Evolutionary conservation across 169 alveolate species (phyloP).

Genomic region (Babesia caballi): DNA sequence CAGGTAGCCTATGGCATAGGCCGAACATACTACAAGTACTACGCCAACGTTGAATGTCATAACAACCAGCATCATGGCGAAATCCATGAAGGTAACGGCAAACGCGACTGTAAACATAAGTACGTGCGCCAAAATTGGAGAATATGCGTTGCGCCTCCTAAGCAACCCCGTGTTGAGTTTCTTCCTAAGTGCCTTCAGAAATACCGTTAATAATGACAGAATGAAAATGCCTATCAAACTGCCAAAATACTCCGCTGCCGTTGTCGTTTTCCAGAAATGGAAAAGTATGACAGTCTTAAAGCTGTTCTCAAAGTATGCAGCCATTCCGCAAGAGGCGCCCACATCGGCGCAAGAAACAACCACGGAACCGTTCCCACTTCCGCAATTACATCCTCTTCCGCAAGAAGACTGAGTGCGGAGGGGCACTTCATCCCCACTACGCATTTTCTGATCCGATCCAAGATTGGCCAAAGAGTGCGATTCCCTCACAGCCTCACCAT

Average conservation of each 20-base stretch:
- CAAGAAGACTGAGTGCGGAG: background rate
- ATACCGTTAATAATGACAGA: constrained; percentile 6
- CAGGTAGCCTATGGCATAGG: constrained; percentile 69
- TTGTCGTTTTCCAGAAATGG: constrained; percentile 11
- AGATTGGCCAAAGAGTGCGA: background rate
- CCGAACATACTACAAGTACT: constrained; percentile 64
- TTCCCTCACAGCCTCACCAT: background rate
- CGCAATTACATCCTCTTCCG: background rate
- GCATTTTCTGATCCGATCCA: background rate
- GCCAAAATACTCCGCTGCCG: background rate
- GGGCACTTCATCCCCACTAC: background rate
- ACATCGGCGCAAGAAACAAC: background rate
- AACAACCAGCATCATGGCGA: constrained; percentile 68
- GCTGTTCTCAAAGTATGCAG: constrained; percentile 12
- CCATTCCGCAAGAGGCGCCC: background rate
- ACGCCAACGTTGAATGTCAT: constrained; percentile 77
- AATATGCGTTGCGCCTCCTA: background rate
- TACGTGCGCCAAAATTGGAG: background rate
- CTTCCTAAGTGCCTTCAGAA: constrained; percentile 19
- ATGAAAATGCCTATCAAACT: background rate
- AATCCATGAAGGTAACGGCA: constrained; percentile 64
- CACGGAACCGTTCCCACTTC: background rate
- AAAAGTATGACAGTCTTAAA: background rate
- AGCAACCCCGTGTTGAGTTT: background rate
- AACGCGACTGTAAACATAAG: constrained; percentile 58